Percentiles rank a stretch among this genome's conserved stretches.
phyloP scores from a whole-genome alignment of 2,329 filamentous ascomycete species.

The Nothophaeocryptopus gaeumannii region DNA sequence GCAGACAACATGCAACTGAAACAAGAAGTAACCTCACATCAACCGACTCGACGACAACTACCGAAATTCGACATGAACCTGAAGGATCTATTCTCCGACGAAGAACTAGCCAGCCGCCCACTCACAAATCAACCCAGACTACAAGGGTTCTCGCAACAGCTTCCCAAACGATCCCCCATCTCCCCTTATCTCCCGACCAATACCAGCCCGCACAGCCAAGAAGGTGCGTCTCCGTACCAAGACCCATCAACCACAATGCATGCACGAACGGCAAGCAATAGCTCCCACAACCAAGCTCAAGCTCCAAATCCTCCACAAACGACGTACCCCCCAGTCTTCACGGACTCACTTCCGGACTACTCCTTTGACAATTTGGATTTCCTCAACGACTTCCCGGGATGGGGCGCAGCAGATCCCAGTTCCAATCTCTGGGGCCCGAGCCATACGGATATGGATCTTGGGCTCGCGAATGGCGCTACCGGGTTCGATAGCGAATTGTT shows the following conservation, averaged over 20 bases:
- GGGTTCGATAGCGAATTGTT: constrained; percentile 9
- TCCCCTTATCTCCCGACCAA: constrained; percentile 20
- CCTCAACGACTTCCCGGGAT: constrained; percentile 48
- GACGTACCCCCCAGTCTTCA: constrained; percentile 17
- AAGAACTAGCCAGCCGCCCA: constrained; percentile 37
- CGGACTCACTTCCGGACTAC: constrained; percentile 23
- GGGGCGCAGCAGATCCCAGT: constrained; percentile 39
- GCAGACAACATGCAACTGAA: constrained; percentile 7
- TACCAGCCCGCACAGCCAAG: constrained; percentile 19
- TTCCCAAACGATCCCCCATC: constrained; percentile 18
- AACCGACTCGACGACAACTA: constrained; percentile 21
- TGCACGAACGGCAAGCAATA: constrained; percentile 6
- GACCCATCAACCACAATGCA: not conserved
- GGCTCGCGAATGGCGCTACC: constrained; percentile 43
- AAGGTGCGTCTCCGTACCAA: constrained; percentile 11
- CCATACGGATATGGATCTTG: constrained; percentile 53
- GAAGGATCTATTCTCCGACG: constrained; percentile 51
- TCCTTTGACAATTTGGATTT: constrained; percentile 53
- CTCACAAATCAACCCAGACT: constrained; percentile 22
- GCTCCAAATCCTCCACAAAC: constrained; percentile 17
- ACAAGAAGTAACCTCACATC: constrained; percentile 4
- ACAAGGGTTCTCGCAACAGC: constrained; percentile 25
- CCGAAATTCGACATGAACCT: constrained; percentile 60
- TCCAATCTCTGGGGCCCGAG: constrained; percentile 17
- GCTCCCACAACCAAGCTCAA: constrained; percentile 30